phyloP scores from a whole-genome alignment of 2,329 filamentous ascomycete genomes.

The Lachnellula suecica region DNA sequence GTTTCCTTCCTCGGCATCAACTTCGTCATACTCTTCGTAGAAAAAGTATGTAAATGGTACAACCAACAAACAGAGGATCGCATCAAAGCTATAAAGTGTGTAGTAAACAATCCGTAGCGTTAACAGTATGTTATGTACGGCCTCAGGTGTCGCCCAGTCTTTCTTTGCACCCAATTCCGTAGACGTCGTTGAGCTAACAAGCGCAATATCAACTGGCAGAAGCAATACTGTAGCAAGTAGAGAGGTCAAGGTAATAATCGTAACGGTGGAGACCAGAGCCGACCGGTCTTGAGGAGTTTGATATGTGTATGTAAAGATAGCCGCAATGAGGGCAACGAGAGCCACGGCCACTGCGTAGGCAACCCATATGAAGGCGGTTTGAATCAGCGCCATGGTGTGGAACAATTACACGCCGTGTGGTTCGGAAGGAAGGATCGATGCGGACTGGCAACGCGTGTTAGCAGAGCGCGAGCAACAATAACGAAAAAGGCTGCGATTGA shows the following conservation, averaged over 20 bases:
- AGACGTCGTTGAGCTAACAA: conserved; percentile 85
- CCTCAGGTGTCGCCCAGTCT: conserved; percentile 86
- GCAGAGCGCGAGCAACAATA: not conserved
- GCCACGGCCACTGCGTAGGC: conserved; percentile 82
- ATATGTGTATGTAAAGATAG: conserved; percentile 88
- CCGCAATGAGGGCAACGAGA: conserved; percentile 73
- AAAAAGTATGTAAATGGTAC: conserved; percentile 98
- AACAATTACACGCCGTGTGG: not conserved
- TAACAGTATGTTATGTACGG: conserved; percentile 73
- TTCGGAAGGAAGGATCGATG: conserved; percentile 7
- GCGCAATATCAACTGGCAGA: conserved; percentile 90
- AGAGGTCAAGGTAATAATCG: conserved; percentile 81
- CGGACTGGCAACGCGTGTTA: conserved; percentile 8
- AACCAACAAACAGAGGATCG: conserved; percentile 81
- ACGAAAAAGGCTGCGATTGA: not conserved
- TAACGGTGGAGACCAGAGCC: conserved; percentile 75
- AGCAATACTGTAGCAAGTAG: conserved; percentile 90
- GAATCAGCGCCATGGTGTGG: conserved; percentile 56
- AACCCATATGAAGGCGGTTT: conserved; percentile 91
- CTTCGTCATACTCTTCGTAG: conserved; percentile 96
- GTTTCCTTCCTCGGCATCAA: conserved; percentile 76
- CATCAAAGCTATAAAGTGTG: conserved; percentile 86
- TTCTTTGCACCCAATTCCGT: conserved; percentile 79
- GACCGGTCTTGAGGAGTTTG: conserved; percentile 87
- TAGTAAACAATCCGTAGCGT: conserved; percentile 92